Conservation (phyloP, 1,284 basidiomycete species). For the Sanghuangporus baumii region DNA sequence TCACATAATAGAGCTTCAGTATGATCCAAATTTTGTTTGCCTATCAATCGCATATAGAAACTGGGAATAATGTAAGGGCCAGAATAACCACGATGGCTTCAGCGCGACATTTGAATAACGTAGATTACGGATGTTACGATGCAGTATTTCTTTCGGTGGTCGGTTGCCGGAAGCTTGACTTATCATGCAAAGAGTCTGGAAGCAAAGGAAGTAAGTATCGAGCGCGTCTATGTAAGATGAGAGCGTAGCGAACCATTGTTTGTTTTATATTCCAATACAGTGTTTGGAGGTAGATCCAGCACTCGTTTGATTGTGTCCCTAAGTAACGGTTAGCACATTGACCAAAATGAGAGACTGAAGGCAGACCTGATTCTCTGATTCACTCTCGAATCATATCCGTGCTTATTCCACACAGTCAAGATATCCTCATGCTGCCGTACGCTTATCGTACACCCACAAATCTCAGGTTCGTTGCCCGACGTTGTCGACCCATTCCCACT, state of each 20-base stretch:
- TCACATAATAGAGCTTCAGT: too few species aligned
- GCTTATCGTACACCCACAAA: constrained; percentile 81
- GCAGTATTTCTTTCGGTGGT: constrained; percentile 1
- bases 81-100: background rate
- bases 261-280: constrained; percentile 80
- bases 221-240: background rate
- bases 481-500: background rate
- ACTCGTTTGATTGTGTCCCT: constrained; percentile 68
- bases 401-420: constrained; percentile 73
- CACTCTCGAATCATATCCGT: constrained; percentile 58
- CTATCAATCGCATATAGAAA: too few species aligned
- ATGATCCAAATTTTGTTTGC: too few species aligned
- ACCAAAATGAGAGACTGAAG: constrained; percentile 1
- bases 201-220: background rate
- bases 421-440: constrained; percentile 82
- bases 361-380: constrained; percentile 70
- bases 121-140: background rate
- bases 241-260: constrained; percentile 58
- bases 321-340: background rate
- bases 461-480: constrained; percentile 43
- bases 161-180: constrained; percentile 63
- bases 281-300: constrained; percentile 61
- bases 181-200: constrained; percentile 78
- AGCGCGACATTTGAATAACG: background rate
- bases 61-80: too few species aligned